phyloP scores from a whole-genome alignment of 805 yeast species.

The Metschnikowia proteae region DNA sequence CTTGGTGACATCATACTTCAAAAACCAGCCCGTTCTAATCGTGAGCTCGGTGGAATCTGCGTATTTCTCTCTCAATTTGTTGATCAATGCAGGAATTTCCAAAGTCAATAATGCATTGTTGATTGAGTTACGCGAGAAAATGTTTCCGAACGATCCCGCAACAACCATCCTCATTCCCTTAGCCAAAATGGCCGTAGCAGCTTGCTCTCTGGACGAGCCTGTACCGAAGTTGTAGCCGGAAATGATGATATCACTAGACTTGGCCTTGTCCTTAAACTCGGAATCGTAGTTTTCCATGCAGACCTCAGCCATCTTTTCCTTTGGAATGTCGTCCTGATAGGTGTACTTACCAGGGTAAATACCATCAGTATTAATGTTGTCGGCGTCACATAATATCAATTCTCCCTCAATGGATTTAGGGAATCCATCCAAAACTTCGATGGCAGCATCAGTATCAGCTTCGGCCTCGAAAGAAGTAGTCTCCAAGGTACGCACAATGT shows the following conservation, averaged over 20 bases:
- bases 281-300: conserved; percentile 99
- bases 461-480: conserved; percentile 28
- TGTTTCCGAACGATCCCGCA: conserved; percentile 96
- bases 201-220: conserved; percentile 98
- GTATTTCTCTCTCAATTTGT: conserved; percentile 69
- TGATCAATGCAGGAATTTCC: conserved; percentile 86
- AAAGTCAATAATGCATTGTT: conserved; percentile 92
- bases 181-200: conserved; percentile 96
- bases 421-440: conserved; percentile 85
- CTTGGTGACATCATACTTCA: conserved; percentile 88
- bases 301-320: conserved; percentile 96
- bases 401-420: conserved; percentile 89
- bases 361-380: conserved; percentile 95
- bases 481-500: conserved; percentile 44
- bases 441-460: conserved; percentile 34
- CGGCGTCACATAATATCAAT: conserved; percentile 92
- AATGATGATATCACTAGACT: conserved; percentile 83
- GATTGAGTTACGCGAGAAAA: conserved; percentile 91
- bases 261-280: conserved; percentile 77
- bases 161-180: conserved; percentile 90
- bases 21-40: conserved; percentile 89
- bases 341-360: conserved; percentile 99
- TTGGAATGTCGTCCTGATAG: conserved; percentile 93
- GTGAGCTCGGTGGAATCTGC: conserved; percentile 65
- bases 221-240: conserved; percentile 97